A percentile compares a stretch with the other conserved stretches of the same genome.
These are phyloP conservation scores for Endothia cerciana DNA, from an alignment of 2,329 filamentous ascomycete genomes.

Conservation along the genomic window DNA sequence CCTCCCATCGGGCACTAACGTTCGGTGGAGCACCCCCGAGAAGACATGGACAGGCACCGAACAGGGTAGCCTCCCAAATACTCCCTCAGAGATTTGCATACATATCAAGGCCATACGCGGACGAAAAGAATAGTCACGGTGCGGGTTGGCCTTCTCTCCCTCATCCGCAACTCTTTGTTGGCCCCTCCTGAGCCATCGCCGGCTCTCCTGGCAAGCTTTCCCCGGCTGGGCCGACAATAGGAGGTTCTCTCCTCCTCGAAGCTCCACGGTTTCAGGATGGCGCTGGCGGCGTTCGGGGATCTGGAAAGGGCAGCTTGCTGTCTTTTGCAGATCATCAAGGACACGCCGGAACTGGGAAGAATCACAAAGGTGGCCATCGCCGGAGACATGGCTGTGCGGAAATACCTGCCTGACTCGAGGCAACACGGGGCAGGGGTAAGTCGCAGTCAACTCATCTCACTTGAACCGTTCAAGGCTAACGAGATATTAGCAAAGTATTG, in stretches of 20 bases:
- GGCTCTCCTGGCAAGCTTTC: constrained; percentile 5
- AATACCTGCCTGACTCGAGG: constrained; percentile 22
- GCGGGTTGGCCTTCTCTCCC: background rate
- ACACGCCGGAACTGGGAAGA: constrained; percentile 27
- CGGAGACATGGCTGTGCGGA: constrained; percentile 26
- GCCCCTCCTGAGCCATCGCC: background rate
- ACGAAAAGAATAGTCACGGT: background rate
- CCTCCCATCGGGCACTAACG: constrained; percentile 30
- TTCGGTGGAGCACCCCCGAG: constrained; percentile 23
- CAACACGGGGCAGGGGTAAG: constrained; percentile 24
- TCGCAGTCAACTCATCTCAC: background rate
- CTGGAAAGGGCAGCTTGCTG: constrained; percentile 27
- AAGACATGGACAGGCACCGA: constrained; percentile 27
- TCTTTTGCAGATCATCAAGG: constrained; percentile 29
- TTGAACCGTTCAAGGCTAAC: constrained; percentile 3
- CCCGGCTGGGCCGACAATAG: constrained; percentile 6
- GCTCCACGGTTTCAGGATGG: constrained; percentile 1
- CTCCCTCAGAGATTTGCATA: constrained; percentile 22
- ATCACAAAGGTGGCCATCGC: constrained; percentile 25
- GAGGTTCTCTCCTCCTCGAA: background rate
- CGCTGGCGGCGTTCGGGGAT: constrained; percentile 17
- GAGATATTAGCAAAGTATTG: constrained; percentile 22
- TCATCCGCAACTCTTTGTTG: background rate
- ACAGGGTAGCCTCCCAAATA: constrained; percentile 17
- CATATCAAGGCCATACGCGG: constrained; percentile 13